These are phyloP conservation scores for Fusarium abutilonis DNA, from an alignment of 2,329 filamentous ascomycete genomes.

Conservation along the genomic window DNA sequence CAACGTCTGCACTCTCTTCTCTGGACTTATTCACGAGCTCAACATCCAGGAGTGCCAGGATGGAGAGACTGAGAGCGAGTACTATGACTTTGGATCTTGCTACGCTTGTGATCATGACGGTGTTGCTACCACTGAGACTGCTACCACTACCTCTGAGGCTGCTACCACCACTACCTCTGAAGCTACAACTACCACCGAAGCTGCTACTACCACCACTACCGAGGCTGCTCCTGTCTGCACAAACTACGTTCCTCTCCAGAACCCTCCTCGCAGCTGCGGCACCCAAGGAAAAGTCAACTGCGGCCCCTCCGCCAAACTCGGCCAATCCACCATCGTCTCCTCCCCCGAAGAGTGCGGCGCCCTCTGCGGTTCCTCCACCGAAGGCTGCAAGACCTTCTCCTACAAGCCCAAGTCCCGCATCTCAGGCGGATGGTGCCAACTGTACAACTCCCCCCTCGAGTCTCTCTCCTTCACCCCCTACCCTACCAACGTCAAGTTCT, in stretches of 20 bases:
- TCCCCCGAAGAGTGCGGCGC: conserved; percentile 10
- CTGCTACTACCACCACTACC: not conserved
- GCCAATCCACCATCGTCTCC: not conserved
- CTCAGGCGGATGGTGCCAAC: conserved; percentile 10
- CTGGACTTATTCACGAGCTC: not conserved
- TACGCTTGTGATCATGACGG: conserved; percentile 2
- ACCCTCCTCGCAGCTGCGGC: conserved; percentile 15
- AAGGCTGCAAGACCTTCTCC: conserved; percentile 26
- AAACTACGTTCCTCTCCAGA: conserved; percentile 4
- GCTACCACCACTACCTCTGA: not conserved
- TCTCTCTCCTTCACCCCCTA: conserved; percentile 15
- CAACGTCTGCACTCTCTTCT: not conserved
- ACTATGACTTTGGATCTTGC: conserved; percentile 1
- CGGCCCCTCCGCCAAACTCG: conserved; percentile 15
- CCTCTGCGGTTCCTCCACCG: conserved; percentile 5
- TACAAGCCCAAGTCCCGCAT: conserved; percentile 1
- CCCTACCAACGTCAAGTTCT: conserved; percentile 25
- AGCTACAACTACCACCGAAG: conserved; percentile 1
- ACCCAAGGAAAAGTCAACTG: conserved; percentile 22
- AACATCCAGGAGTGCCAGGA: not conserved
- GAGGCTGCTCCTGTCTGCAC: conserved; percentile 19
- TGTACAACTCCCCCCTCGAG: not conserved
- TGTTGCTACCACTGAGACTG: not conserved
- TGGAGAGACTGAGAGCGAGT: not conserved
- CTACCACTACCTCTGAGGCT: not conserved